Evolutionary conservation across 805 yeast species (phyloP), one percentile per base, ranked within the genome.

Genomic region (Ogataea parapolymorpha): DNA sequence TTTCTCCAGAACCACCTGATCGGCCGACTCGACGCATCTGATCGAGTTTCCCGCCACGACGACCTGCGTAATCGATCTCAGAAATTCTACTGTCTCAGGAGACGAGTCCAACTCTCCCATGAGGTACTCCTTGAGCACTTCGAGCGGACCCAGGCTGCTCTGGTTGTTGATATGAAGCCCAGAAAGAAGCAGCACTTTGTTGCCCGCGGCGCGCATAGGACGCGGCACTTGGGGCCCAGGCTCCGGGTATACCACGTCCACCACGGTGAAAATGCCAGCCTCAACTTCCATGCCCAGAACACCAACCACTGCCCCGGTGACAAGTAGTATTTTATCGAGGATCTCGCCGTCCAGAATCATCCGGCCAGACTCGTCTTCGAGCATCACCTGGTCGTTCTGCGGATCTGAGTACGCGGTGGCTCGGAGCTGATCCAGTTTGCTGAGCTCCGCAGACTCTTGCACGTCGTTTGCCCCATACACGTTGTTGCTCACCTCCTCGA

Each of bases 331-430:
- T 37, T 68, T 67, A 31, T 85, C 71, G 24, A 81, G 61, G 13
- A 74, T 72, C 18, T 88, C 90, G 32, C 77, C 77, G 35, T 77
- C 80, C 16, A 93, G 64, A 24, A 79, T 60, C 6, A 95, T 82
- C 37, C 99, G 70, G 3, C 99, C 99, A 41, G 89, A 80, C 55
- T 89, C 96, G 63, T 93, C 99, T 61, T 93, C 98, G 26, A 93
- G 59, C 82, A 81, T 79, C 20, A 85, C 56, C 48, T 72, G 75
- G 55, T 82, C 86, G 12, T 75, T 60, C 23, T 66, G 72, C 0
- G 79, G 74, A 49, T 78, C 83, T 7, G 72, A 65, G 45, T 82
- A 83, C 22, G 78, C 61, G 6, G 66, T 54, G 37, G 61, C 42
- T 58, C 70, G 56, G 40, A 60, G 42, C 34, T 56, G 47, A 25